These are phyloP conservation scores for Moricandia arvensis DNA, from an alignment of 345 rosid genomes.

Conservation along the genomic window DNA sequence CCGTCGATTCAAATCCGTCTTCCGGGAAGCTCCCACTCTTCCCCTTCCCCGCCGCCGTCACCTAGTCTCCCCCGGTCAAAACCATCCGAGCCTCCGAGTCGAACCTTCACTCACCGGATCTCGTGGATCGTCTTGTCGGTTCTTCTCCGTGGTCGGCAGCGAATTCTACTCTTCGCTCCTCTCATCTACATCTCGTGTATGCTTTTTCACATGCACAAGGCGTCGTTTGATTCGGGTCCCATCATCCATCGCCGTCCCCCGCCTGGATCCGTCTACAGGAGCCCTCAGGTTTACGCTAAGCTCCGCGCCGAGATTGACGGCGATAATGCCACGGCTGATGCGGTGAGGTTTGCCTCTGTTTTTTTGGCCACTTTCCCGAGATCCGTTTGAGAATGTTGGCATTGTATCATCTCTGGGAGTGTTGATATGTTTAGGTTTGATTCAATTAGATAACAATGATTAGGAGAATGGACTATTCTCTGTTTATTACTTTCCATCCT, in stretches of 20 bases:
- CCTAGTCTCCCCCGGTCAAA: constrained; percentile 75
- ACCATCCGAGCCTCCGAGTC: constrained; percentile 28
- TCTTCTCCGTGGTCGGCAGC: constrained; percentile 89
- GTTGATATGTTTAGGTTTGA: not conserved
- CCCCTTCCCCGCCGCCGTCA: constrained; percentile 84
- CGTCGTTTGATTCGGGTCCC: constrained; percentile 64
- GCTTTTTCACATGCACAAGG: constrained; percentile 83
- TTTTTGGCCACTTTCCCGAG: not conserved
- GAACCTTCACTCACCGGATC: constrained; percentile 61
- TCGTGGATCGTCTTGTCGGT: constrained; percentile 72
- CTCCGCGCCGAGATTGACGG: constrained; percentile 74
- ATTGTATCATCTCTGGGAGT: not conserved
- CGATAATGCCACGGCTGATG: constrained; percentile 85
- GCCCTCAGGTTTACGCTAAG: constrained; percentile 83
- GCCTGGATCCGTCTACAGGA: constrained; percentile 82
- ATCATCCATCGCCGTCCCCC: constrained; percentile 59
- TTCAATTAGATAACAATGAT: not conserved
- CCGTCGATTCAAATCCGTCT: constrained; percentile 44
- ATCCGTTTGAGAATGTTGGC: not conserved
- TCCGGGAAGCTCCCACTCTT: constrained; percentile 68
- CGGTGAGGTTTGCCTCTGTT: constrained; percentile 53
- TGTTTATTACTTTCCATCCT: not conserved
- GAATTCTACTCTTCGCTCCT: constrained; percentile 83
- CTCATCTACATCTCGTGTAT: constrained; percentile 84
- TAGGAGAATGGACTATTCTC: not conserved